These are phyloP conservation scores for Taiwanofungus camphoratus DNA, from an alignment of 1,284 basidiomycete species.

Conservation along the genomic window DNA sequence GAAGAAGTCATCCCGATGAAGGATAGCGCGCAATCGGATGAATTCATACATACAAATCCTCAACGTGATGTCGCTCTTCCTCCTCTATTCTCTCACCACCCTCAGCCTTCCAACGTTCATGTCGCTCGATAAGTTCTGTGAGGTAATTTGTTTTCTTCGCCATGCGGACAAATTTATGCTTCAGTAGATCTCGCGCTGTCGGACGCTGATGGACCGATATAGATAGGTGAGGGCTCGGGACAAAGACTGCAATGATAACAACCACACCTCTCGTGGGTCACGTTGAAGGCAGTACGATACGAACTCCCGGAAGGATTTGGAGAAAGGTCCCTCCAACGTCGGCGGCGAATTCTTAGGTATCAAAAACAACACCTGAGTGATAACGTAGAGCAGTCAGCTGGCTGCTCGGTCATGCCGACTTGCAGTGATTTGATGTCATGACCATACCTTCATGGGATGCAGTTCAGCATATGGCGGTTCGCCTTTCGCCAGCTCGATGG, in stretches of 20 bases:
- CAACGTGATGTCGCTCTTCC: constrained; percentile 53
- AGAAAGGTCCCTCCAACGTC: constrained; percentile 82
- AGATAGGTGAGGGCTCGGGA: constrained; percentile 7
- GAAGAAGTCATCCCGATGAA: constrained; percentile 1
- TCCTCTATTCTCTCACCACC: constrained; percentile 77
- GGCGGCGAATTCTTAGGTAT: constrained; percentile 98
- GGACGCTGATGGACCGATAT: constrained; percentile 58
- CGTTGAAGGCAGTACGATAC: constrained; percentile 90
- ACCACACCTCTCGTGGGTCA: constrained; percentile 82
- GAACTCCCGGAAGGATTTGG: constrained; percentile 91
- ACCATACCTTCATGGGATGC: constrained; percentile 92
- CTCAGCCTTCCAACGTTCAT: constrained; percentile 91
- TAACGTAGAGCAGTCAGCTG: neutral
- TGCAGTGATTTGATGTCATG: neutral
- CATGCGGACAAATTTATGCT: constrained; percentile 92
- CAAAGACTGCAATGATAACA: neutral
- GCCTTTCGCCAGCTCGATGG: constrained; percentile 95
- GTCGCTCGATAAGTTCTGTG: constrained; percentile 92
- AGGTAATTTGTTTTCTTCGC: constrained; percentile 93
- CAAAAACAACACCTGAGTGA: constrained; percentile 81
- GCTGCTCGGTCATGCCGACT: neutral
- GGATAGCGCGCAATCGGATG: neutral
- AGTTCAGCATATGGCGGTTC: constrained; percentile 97
- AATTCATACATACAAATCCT: constrained; percentile 48
- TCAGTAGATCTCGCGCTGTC: constrained; percentile 88